Evolutionary conservation across 1,139 yeast species (phyloP).

Genomic region (Yamadazyma siamensis): DNA sequence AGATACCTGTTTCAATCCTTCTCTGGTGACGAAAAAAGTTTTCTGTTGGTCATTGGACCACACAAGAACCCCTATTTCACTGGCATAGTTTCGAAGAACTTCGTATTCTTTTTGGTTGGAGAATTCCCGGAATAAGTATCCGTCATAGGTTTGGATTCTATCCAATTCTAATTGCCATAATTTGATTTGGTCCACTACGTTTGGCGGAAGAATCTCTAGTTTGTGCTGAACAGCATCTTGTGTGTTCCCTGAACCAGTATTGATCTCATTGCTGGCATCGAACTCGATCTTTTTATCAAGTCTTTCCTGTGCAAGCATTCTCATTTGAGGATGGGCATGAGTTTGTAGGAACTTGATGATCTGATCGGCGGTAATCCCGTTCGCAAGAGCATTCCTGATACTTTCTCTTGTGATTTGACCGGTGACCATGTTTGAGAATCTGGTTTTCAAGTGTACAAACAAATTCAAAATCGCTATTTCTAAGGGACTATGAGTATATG

Average conservation of each 20-base stretch:
- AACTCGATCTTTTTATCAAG: constrained; percentile 64
- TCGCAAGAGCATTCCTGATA: constrained; percentile 73
- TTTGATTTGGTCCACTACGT: constrained; percentile 91
- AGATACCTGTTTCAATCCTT: constrained; percentile 84
- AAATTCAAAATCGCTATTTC: constrained; percentile 90
- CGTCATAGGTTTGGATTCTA: constrained; percentile 83
- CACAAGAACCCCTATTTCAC: constrained; percentile 82
- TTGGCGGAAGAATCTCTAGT: constrained; percentile 81
- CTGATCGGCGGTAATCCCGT: constrained; percentile 95
- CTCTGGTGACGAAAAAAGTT: constrained; percentile 77
- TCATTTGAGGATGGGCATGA: constrained; percentile 95
- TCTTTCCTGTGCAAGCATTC: constrained; percentile 63
- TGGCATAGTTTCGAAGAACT: constrained; percentile 70
- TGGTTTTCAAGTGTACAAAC: constrained; percentile 77
- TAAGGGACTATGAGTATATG: constrained; percentile 91
- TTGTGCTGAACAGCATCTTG: constrained; percentile 37
- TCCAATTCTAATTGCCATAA: constrained; percentile 96
- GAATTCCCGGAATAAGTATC: constrained; percentile 86
- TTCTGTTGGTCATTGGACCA: constrained; percentile 77
- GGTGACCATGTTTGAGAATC: constrained; percentile 89
- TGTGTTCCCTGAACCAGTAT: constrained; percentile 41
- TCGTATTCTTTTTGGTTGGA: constrained; percentile 74
- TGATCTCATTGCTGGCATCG: constrained; percentile 55
- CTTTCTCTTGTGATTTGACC: constrained; percentile 94
- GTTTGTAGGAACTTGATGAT: constrained; percentile 83